phyloP scores from a whole-genome alignment of 768 basidiomycete species.

The Chalciporus sphaerocephalus region DNA sequence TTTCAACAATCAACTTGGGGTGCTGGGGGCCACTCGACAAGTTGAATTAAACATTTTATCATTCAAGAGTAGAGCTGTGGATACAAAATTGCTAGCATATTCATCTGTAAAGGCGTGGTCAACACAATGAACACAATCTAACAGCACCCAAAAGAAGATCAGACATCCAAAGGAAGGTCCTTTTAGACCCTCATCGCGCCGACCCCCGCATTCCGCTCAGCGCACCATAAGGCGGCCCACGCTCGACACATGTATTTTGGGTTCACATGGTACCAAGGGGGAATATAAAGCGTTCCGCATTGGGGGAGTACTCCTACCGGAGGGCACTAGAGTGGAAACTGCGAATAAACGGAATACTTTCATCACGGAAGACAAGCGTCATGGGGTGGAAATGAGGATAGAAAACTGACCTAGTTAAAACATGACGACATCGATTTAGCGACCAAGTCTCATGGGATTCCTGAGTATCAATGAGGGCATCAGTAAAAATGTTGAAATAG shows the following conservation, averaged over 20 bases:
- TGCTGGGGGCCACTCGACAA: neutral
- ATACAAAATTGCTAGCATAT: neutral
- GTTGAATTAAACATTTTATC: neutral
- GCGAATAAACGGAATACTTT: slow-evolving; percentile 73
- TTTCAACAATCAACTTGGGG: neutral
- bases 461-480: slow-evolving; percentile 1
- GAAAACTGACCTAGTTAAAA: neutral
- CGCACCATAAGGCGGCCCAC: slow-evolving; percentile 69
- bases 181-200: slow-evolving; percentile 61
- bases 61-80: neutral
- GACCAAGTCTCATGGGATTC: too few relatives aligned
- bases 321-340: slow-evolving; percentile 82
- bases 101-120: slow-evolving; percentile 10
- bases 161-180: slow-evolving; percentile 91
- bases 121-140: slow-evolving; percentile 1
- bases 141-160: slow-evolving; percentile 39
- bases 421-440: too few relatives aligned
- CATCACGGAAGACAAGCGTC: slow-evolving; percentile 40
- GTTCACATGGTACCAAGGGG: slow-evolving; percentile 66
- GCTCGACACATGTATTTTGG: slow-evolving; percentile 54
- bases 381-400: neutral
- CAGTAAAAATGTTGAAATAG: slow-evolving; percentile 9
- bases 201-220: slow-evolving; percentile 71
- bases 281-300: slow-evolving; percentile 65
- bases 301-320: slow-evolving; percentile 66